Conservation (phyloP, 129 eudicot genomes). For the Artemisia tridentata region DNA sequence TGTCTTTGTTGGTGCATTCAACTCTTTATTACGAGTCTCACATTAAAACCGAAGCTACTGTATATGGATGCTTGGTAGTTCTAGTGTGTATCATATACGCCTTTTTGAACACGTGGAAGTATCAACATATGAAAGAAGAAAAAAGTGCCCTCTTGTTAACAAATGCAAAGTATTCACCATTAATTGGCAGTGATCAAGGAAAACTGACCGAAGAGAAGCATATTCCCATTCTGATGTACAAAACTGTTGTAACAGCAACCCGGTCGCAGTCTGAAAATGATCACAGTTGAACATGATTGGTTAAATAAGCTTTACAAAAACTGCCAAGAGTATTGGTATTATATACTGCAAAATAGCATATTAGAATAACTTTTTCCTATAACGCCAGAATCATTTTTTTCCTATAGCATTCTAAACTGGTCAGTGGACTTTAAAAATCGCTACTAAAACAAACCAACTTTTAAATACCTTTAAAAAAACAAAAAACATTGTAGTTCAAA, state of each 20-base stretch:
- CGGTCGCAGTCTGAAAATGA: conserved; percentile 18
- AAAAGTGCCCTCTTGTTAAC: background rate
- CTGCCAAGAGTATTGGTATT: background rate
- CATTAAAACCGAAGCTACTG: too few species aligned
- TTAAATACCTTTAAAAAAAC: too few species aligned
- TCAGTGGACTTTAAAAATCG: background rate
- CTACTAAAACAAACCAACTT: background rate
- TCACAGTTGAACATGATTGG: conserved; percentile 7
- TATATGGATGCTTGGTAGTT: too few species aligned
- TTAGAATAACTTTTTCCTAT: background rate
- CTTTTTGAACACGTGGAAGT: background rate
- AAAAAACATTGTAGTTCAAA: too few species aligned
- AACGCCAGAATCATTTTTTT: background rate
- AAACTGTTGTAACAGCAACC: conserved; percentile 3
- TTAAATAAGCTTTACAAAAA: conserved; percentile 6
- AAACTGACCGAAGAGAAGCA: conserved; percentile 56
- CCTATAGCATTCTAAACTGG: background rate
- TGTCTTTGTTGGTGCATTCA: too few species aligned
- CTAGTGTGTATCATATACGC: too few species aligned
- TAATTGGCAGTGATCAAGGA: background rate
- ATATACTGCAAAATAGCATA: background rate
- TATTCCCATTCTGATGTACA: conserved; percentile 41
- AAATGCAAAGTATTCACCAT: conserved; percentile 2
- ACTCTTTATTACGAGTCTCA: too few species aligned
- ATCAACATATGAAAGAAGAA: background rate